phyloP scores from a whole-genome alignment of 164 flowering plant species.

The Euptelea pleiosperma region DNA sequence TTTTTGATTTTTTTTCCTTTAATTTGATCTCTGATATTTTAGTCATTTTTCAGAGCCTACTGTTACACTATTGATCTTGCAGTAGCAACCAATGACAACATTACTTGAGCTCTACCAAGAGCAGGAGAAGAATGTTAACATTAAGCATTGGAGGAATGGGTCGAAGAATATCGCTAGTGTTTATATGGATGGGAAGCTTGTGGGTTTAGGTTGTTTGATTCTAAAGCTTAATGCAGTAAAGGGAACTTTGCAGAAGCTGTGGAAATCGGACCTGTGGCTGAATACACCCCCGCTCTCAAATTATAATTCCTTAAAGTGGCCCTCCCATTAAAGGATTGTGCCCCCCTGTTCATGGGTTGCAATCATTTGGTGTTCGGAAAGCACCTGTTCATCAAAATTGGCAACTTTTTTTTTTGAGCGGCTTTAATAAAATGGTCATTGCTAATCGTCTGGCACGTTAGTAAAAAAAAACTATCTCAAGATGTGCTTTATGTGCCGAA shows the following conservation, averaged over 20 bases:
- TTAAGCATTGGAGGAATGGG: slow-evolving; percentile 30
- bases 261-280: not conserved
- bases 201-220: slow-evolving; percentile 33
- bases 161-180: slow-evolving; percentile 31
- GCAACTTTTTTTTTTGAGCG: too few relatives aligned
- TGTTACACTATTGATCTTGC: slow-evolving; percentile 35
- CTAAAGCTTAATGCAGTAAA: slow-evolving; percentile 49
- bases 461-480: too few relatives aligned
- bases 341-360: too few relatives aligned
- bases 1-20: not conserved
- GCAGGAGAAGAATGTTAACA: slow-evolving; percentile 39
- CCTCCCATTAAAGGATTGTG: too few relatives aligned
- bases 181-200: slow-evolving; percentile 39
- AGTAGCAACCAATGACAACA: slow-evolving; percentile 42
- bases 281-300: too few relatives aligned
- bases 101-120: slow-evolving; percentile 51
- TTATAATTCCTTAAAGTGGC: too few relatives aligned
- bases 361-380: too few relatives aligned
- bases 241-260: slow-evolving; percentile 35
- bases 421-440: too few relatives aligned
- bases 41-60: slow-evolving; percentile 51
- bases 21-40: slow-evolving; percentile 16
- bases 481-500: too few relatives aligned
- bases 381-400: too few relatives aligned
- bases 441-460: too few relatives aligned